Percentiles rank a stretch among this genome's conserved stretches.
Conservation (phyloP, 2,329 filamentous ascomycete species). For the Neurospora sp. region DNA sequence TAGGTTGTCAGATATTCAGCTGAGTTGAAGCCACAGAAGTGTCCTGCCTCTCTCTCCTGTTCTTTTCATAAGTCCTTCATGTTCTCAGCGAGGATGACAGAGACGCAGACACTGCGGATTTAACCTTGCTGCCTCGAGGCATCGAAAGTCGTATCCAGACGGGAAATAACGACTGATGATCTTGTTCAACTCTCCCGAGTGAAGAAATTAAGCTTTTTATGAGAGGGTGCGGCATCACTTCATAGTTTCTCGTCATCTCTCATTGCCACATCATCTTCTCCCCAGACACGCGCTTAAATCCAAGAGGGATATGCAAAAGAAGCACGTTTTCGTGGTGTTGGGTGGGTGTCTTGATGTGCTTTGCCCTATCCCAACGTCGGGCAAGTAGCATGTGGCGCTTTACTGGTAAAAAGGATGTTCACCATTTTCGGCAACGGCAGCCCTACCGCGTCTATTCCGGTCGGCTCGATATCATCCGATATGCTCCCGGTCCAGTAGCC, state of each 20-base stretch:
- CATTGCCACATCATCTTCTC: neutral
- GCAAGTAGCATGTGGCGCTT: neutral
- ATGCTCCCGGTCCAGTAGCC: neutral
- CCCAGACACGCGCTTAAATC: neutral
- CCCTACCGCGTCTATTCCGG: neutral
- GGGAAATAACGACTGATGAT: neutral
- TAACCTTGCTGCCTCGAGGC: neutral
- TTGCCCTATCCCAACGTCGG: neutral
- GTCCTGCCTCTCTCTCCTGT: neutral
- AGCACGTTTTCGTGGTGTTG: neutral
- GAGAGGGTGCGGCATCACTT: neutral
- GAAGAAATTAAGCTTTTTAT: neutral
- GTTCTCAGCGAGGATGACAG: neutral
- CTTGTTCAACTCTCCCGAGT: too few species aligned
- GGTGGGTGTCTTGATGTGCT: neutral
- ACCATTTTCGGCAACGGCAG: neutral
- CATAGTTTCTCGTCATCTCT: neutral
- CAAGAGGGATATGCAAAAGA: neutral
- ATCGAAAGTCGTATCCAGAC: neutral
- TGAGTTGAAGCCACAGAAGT: neutral
- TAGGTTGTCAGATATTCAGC: neutral
- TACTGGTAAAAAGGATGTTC: neutral
- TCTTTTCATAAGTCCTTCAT: neutral
- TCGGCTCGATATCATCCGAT: too few species aligned
- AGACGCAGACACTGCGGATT: neutral